phyloP scores from a whole-genome alignment of 2,329 filamentous ascomycete species.

The Corynespora cassiicola region DNA sequence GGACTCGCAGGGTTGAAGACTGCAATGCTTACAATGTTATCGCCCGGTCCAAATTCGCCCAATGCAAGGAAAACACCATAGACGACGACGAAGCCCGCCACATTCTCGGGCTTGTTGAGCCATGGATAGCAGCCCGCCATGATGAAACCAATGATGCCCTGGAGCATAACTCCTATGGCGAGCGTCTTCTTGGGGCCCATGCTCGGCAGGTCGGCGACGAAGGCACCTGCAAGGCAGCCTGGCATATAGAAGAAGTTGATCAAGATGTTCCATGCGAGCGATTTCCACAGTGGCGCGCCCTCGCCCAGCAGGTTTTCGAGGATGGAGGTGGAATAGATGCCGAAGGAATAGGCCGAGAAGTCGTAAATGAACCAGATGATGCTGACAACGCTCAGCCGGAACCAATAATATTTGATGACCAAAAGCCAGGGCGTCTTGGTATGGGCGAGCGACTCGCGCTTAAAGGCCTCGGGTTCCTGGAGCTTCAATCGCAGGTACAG shows the following conservation, averaged over 20 bases:
- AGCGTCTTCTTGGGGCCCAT: conserved; percentile 80
- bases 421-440: conserved; percentile 48
- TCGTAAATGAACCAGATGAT: conserved; percentile 64
- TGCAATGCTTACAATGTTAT: conserved; percentile 90
- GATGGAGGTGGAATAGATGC: conserved; percentile 83
- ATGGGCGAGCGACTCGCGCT: conserved; percentile 57
- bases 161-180: conserved; percentile 71
- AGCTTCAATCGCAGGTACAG: conserved; percentile 65
- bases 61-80: conserved; percentile 80
- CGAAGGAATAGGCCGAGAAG: conserved; percentile 85
- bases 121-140: conserved; percentile 81
- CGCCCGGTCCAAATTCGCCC: conserved; percentile 83
- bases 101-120: conserved; percentile 70
- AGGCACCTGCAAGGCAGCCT: conserved; percentile 78
- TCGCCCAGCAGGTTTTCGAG: conserved; percentile 68
- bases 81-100: conserved; percentile 78
- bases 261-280: conserved; percentile 87
- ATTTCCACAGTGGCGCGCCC: conserved; percentile 70
- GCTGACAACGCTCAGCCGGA: conserved; percentile 59
- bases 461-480: conserved; percentile 60
- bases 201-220: conserved; percentile 70
- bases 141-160: conserved; percentile 83
- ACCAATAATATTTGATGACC: conserved; percentile 62
- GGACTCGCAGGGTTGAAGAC: no score
- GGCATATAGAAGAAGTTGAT: conserved; percentile 91